Percentiles rank a stretch among this genome's conserved stretches.
Conservation (phyloP, 331 rosid genomes). For the Stylosanthes scabra region DNA sequence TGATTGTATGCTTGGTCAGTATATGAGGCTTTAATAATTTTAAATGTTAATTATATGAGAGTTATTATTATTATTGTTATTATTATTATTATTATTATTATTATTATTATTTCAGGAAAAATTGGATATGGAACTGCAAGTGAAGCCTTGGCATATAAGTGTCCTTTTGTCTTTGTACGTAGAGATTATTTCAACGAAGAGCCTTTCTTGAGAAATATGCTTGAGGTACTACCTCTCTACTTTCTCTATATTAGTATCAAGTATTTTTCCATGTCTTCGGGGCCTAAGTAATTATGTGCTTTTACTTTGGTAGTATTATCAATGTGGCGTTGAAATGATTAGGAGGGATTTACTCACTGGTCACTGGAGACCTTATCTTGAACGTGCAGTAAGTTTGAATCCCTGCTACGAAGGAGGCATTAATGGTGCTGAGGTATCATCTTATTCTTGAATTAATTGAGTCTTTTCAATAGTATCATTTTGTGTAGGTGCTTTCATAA, state of each 20-base stretch:
- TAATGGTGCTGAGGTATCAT: constrained; percentile 94
- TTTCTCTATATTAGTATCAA: constrained; percentile 24
- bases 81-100: constrained; percentile 24
- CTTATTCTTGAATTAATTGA: constrained; percentile 17
- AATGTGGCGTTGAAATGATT: constrained; percentile 98
- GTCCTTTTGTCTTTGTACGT: constrained; percentile 96
- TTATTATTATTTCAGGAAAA: constrained; percentile 55
- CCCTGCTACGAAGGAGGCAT: constrained; percentile 95
- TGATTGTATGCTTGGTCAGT: constrained; percentile 98
- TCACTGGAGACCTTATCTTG: constrained; percentile 98
- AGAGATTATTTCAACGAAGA: constrained; percentile 99
- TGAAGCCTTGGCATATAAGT: constrained; percentile 88
- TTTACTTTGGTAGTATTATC: constrained; percentile 60
- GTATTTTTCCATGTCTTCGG: constrained; percentile 3
- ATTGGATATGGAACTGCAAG: constrained; percentile 97
- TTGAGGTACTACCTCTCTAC: constrained; percentile 59
- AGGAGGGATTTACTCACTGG: constrained; percentile 96
- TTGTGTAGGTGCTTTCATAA: background rate
- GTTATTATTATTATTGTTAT: constrained; percentile 6
- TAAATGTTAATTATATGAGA: constrained; percentile 30
- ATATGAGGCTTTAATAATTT: constrained; percentile 14
- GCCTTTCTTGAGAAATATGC: constrained; percentile 96
- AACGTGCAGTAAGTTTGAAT: constrained; percentile 90
- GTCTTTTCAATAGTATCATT: constrained; percentile 8
- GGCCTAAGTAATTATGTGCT: constrained; percentile 14